These are phyloP conservation scores for Fusarium pilosicola DNA, from an alignment of 2,329 filamentous ascomycete species.

Conservation along the genomic window DNA sequence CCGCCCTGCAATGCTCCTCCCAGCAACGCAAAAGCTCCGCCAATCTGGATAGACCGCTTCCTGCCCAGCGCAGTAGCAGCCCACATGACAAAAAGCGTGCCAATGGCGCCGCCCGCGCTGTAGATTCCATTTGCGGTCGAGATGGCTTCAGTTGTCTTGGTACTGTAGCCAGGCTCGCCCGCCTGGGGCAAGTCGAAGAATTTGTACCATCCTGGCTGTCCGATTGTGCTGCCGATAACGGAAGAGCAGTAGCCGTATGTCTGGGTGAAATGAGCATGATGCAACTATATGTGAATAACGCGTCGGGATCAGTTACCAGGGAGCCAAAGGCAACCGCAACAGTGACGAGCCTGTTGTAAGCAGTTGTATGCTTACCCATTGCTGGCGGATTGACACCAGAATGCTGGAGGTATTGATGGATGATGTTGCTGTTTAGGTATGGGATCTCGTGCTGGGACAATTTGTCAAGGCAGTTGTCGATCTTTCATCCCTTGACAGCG, in stretches of 20 bases:
- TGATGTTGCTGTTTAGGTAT: background rate
- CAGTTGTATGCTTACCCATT: conserved; percentile 35
- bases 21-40: conserved; percentile 54
- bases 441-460: background rate
- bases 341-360: conserved; percentile 48
- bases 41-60: conserved; percentile 57
- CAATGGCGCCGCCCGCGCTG: conserved; percentile 59
- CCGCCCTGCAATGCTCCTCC: conserved; percentile 59
- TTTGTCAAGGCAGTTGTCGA: too few relatives aligned
- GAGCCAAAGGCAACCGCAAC: conserved; percentile 48
- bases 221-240: conserved; percentile 61
- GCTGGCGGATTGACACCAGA: background rate
- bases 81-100: conserved; percentile 61
- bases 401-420: background rate
- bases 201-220: conserved; percentile 61
- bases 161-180: conserved; percentile 56
- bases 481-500: background rate
- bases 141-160: conserved; percentile 57
- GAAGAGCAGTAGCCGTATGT: conserved; percentile 63
- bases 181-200: conserved; percentile 59
- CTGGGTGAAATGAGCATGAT: conserved; percentile 36
- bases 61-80: conserved; percentile 54
- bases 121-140: conserved; percentile 60
- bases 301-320: conserved; percentile 28
- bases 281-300: accelerated